Conservation (phyloP, 2,329 filamentous ascomycete genomes). For the Knufia petricola region DNA sequence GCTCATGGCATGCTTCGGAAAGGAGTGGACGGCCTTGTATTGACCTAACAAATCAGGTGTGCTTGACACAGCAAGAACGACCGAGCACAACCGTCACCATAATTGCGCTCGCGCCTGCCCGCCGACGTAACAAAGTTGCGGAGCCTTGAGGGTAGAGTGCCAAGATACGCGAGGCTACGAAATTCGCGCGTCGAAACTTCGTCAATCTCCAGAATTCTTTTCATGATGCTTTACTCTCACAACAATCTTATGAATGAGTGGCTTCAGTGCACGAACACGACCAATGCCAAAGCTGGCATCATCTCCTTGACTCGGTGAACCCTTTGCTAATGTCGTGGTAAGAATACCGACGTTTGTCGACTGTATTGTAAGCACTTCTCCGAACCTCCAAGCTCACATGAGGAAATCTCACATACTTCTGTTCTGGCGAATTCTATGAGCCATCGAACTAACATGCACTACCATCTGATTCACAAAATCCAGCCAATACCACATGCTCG, state of each 20-base stretch:
- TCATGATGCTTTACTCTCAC: neutral
- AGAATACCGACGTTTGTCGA: too few species aligned
- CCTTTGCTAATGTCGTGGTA: too few species aligned
- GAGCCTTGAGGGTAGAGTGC: neutral
- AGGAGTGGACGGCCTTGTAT: conserved; percentile 14
- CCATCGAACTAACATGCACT: conserved; percentile 51
- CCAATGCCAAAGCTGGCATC: too few species aligned
- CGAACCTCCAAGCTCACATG: conserved; percentile 6
- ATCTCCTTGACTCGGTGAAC: too few species aligned
- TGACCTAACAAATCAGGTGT: neutral
- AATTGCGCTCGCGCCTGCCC: neutral
- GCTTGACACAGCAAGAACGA: neutral
- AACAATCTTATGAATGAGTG: neutral
- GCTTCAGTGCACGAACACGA: neutral
- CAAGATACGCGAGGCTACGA: neutral
- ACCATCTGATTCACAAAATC: conserved; percentile 44
- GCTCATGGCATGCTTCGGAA: conserved; percentile 46
- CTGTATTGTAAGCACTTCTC: neutral
- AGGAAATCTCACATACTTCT: conserved; percentile 38
- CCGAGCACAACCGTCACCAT: neutral
- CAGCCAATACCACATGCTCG: neutral
- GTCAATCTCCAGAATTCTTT: neutral
- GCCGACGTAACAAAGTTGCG: neutral
- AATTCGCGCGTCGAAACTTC: neutral
- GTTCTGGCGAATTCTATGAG: conserved; percentile 48